Percentiles rank a stretch among this genome's conserved stretches.
These are phyloP conservation scores for Diddensiella caesifluorescens DNA, from an alignment of 805 yeast genomes.

Conservation along the genomic window DNA sequence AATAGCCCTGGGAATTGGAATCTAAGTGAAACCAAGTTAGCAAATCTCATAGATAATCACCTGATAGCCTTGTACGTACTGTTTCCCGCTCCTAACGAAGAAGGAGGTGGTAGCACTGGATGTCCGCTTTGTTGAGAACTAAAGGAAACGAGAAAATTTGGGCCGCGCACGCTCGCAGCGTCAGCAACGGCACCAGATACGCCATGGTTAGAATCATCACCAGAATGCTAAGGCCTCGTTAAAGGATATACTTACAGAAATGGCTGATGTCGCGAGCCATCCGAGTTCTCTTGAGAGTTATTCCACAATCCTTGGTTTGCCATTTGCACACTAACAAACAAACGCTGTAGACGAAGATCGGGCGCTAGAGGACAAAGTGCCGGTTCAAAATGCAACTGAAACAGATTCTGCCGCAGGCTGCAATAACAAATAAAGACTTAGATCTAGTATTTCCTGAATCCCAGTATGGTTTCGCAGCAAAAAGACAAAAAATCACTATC, in stretches of 20 bases:
- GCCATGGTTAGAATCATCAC: neutral
- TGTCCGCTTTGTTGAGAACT: conserved; percentile 26
- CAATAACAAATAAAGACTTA: too few species aligned
- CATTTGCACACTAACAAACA: too few species aligned
- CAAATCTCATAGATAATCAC: conserved; percentile 13
- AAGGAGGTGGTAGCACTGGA: conserved; percentile 34
- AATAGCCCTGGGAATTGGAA: conserved; percentile 20
- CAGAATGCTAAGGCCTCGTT: neutral
- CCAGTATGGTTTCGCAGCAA: too few species aligned
- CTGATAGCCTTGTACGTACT: conserved; percentile 6
- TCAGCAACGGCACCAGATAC: neutral
- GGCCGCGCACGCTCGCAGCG: neutral
- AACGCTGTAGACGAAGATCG: too few species aligned
- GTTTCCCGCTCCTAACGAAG: conserved; percentile 20
- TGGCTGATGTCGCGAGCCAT: conserved; percentile 24
- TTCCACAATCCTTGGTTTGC: conserved; percentile 14
- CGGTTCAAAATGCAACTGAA: too few species aligned
- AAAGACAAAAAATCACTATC: too few species aligned
- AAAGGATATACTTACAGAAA: conserved; percentile 22
- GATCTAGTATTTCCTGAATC: too few species aligned
- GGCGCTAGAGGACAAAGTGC: too few species aligned
- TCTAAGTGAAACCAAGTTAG: conserved; percentile 5
- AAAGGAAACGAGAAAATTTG: conserved; percentile 14
- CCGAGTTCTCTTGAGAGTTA: conserved; percentile 14
- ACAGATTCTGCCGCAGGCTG: too few species aligned